Percentiles rank a stretch among this genome's conserved stretches.
Evolutionary conservation across 371 early-diverging fungal species (phyloP).

Genomic region (Apophysomyces variabilis): DNA sequence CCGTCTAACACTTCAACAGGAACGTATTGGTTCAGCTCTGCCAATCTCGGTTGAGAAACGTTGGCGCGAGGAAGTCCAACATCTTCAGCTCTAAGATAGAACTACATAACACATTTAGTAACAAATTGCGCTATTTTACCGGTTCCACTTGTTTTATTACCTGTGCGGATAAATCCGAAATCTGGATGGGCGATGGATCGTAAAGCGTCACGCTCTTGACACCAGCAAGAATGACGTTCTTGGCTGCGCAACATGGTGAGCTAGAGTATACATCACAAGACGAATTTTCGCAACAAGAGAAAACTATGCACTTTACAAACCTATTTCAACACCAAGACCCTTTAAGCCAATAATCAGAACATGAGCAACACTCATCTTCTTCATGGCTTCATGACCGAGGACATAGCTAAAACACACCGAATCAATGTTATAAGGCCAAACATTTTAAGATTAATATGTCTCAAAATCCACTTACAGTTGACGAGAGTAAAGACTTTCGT

Average conservation of each 20-base stretch:
- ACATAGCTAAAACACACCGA: constrained; percentile 79
- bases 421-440: background rate
- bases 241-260: constrained; percentile 65
- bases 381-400: constrained; percentile 99
- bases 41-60: constrained; percentile 83
- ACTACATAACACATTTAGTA: constrained; percentile 59
- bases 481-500: constrained; percentile 96
- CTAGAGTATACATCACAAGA: constrained; percentile 1
- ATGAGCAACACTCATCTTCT: constrained; percentile 96
- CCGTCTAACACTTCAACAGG: constrained; percentile 86
- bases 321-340: constrained; percentile 99
- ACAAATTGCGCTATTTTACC: background rate
- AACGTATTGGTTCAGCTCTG: constrained; percentile 98
- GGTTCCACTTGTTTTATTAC: constrained; percentile 42
- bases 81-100: constrained; percentile 91
- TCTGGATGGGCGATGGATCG: constrained; percentile 80
- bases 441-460: background rate
- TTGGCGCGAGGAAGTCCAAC: constrained; percentile 91
- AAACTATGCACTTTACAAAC: constrained; percentile 40
- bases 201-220: constrained; percentile 97
- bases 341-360: constrained; percentile 97
- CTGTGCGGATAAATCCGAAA: constrained; percentile 94
- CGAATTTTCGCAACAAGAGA: background rate
- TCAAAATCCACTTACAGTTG: constrained; percentile 82
- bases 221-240: constrained; percentile 99